Percentiles rank a stretch among this genome's conserved stretches.
phyloP scores from a whole-genome alignment of 495 filamentous ascomycete species.

The Thozetella sp. region DNA sequence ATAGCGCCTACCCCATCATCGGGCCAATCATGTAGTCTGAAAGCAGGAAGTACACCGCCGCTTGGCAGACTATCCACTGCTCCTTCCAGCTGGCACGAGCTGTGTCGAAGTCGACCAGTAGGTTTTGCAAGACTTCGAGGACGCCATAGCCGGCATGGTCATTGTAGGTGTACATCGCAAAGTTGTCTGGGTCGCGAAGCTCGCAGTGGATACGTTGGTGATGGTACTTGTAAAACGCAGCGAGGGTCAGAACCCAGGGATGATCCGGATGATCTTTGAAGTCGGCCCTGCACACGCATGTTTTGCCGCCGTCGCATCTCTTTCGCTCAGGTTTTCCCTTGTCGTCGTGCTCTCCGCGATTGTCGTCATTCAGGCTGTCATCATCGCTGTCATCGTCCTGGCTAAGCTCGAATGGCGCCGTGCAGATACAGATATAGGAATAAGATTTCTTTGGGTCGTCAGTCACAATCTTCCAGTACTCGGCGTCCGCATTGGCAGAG shows the following conservation, averaged over 20 bases:
- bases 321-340: not conserved
- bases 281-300: conserved; percentile 31
- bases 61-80: conserved; percentile 28
- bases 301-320: conserved; percentile 11
- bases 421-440: conserved; percentile 5
- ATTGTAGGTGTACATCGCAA: conserved; percentile 24
- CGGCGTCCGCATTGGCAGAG: conserved; percentile 30
- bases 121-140: conserved; percentile 22
- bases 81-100: conserved; percentile 21
- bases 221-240: conserved; percentile 19
- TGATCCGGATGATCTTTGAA: conserved; percentile 31
- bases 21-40: not conserved
- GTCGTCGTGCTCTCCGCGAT: conserved; percentile 20
- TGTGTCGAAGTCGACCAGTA: conserved; percentile 26
- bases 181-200: conserved; percentile 20
- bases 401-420: not conserved
- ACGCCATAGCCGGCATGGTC: conserved; percentile 18
- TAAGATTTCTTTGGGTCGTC: conserved; percentile 23
- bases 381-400: not conserved
- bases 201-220: conserved; percentile 8
- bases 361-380: conserved; percentile 14
- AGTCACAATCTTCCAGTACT: conserved; percentile 17
- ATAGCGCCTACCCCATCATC: not conserved
- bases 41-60: not conserved
- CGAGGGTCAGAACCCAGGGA: conserved; percentile 28